phyloP scores from a whole-genome alignment of 176 grass and related monocot genomes.

The Rhynchospora tenuis region DNA sequence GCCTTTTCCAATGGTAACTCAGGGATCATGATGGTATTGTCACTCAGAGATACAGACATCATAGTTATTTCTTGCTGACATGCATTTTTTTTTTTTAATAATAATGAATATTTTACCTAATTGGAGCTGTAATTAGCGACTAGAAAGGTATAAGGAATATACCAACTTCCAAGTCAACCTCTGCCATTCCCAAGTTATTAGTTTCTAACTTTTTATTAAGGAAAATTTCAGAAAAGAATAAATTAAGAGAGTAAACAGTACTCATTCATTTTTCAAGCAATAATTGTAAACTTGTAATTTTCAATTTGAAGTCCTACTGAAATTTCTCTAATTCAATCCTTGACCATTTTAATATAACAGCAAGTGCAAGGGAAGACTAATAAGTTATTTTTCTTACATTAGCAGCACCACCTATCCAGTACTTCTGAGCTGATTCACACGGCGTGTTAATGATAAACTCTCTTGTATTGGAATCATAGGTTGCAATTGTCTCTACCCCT shows the following conservation, averaged over 20 bases:
- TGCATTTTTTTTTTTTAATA: not conserved
- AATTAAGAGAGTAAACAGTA: too few species aligned
- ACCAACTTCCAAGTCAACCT: not conserved
- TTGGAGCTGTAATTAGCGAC: not conserved
- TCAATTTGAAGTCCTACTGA: not conserved
- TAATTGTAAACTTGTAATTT: not conserved
- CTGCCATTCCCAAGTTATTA: not conserved
- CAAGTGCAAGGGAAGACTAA: not conserved
- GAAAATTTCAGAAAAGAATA: too few species aligned
- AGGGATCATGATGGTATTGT: too few species aligned
- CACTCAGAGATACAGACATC: too few species aligned
- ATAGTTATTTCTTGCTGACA: too few species aligned
- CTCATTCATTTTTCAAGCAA: too few species aligned
- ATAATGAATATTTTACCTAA: not conserved
- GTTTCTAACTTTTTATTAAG: too few species aligned
- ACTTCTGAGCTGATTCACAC: slow-evolving; percentile 95
- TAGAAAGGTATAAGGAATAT: not conserved
- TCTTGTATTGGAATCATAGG: slow-evolving; percentile 63
- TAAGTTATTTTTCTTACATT: slow-evolving; percentile 48
- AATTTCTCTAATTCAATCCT: not conserved
- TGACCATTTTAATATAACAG: not conserved
- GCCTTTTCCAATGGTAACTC: too few species aligned
- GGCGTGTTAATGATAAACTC: slow-evolving; percentile 92
- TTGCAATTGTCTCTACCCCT: slow-evolving; percentile 89
- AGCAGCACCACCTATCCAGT: slow-evolving; percentile 99